Conservation (phyloP, 345 rosid species). For the Triadica sebifera region DNA sequence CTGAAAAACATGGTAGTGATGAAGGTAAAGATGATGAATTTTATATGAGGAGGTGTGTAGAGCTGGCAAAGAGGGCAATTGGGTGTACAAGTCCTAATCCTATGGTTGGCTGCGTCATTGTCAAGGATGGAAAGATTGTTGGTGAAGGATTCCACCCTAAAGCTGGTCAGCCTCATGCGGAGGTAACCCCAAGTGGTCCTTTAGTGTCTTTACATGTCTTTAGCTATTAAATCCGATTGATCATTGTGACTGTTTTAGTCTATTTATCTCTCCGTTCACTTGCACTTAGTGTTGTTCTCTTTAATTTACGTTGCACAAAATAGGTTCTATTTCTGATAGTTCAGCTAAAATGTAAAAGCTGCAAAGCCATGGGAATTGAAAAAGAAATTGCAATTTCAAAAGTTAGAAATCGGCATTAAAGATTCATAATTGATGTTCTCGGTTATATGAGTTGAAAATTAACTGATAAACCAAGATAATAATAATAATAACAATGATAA, state of each 20-base stretch:
- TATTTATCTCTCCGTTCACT: background rate
- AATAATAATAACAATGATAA: no score
- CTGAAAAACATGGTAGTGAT: background rate
- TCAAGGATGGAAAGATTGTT: conserved; percentile 76
- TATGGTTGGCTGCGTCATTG: conserved; percentile 91
- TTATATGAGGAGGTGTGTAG: conserved; percentile 75
- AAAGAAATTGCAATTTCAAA: no score
- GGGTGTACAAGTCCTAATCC: conserved; percentile 95
- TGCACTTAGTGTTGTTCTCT: background rate
- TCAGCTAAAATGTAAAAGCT: background rate
- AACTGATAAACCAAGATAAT: no score
- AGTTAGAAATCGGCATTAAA: no score
- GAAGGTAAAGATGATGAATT: conserved; percentile 42
- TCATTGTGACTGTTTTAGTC: background rate
- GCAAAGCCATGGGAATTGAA: no score
- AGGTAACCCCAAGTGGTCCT: conserved; percentile 46
- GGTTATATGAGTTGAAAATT: no score
- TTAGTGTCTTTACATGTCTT: background rate
- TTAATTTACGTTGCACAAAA: background rate
- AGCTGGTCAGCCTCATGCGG: conserved; percentile 97
- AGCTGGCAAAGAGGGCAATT: conserved; percentile 68
- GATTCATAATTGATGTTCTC: no score
- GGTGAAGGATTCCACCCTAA: conserved; percentile 97
- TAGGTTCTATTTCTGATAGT: background rate
- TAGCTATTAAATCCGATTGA: background rate